Base-by-base conservation (phyloP, 116 monocot genomes). In the Dioscorea cayenensis region DNA sequence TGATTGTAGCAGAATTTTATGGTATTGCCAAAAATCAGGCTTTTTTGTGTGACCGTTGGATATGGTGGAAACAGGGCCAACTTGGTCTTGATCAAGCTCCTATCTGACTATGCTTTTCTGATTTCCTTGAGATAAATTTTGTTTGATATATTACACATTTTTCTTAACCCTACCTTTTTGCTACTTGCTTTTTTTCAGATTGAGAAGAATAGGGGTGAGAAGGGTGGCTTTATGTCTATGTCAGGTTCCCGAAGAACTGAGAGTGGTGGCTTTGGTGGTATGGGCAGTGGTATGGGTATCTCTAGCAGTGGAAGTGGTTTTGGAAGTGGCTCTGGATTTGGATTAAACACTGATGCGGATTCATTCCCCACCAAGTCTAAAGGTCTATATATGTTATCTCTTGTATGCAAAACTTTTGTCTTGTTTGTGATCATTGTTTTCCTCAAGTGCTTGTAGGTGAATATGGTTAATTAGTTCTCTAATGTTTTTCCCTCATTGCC, bases 321-420 rank as follows among this genome's bases (percentile, higher is more conserved):
- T 87, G 95, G 95, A 60, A 84, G 95, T 86, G 84, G 82, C 49
- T 92, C 92, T 84, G 89, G 87, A 70, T 85, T 92, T 75, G 93
- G 88, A 66, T 73, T 83, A 70, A 81, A 66, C 65, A 62, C 84
- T 55, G 90, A 90, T 61, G 36, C 82, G 10, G 96, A 97, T 19
- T 81, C 93, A n/a, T 78, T 78, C 36, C 88, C 88, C 67, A 80
- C 32, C 75, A 89, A 83, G 71, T 49, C 90, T 63, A 95, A 87
- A 95, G 95, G 95, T 95, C 23, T 71, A 18, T 55, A 43, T 21
- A 23, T 27, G 22, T 62, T 22, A 20, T 62, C 23, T 65, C 36
- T 65, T 17, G 3, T 16, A 25, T 20, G 18, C 36, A 66, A 35
- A 32, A 16, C 0, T 35, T 36, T 16, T 32, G 6, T 8, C 32